Base-by-base conservation (phyloP, 129 eudicot species). In the Glebionis coronaria region DNA sequence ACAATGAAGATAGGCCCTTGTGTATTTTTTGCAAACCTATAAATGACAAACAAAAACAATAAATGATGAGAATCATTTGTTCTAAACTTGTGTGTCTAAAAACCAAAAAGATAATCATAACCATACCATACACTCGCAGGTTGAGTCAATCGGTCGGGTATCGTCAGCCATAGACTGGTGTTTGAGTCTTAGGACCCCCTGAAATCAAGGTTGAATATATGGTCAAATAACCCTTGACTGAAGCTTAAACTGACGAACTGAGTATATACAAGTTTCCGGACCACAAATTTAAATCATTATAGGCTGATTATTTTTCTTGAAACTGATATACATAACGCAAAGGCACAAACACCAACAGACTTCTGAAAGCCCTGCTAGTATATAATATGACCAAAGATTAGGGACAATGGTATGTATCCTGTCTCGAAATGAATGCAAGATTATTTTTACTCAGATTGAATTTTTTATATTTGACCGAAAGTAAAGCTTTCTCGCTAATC, bases 1-100 rank as follows among this genome's bases (percentile, higher is more conserved):
- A 83, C 91, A 82, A 78, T 92, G 98, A 74, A 92, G 82, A 61
- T 88, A 92, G 54, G 98, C 96, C 76, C 98, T 86, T 12, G 96
- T 83, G 77, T 88, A 92, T 21, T 80, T 88, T 78, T 88, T 84
- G 70, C 98, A 92, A 42, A 92, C 95, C 98, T 92, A n/a, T n/a
- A 73, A 47, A 65, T 42, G 59, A 61, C 63, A 35, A 46, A 21
- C 63, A 61, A 71, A 61, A 66, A 54, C 71, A 45, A 6, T 35
- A 35, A 61, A 66, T 38, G 25, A 42, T 55, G 23, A 28, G 9
- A 31, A 70, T 65, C 52, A 28, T 20, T n/a, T 40, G 11, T 52
- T 52, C 15, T 15, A 18, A 2, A 19, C 16, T 13, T 40, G 40
- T 7, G 23, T 40, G 23, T 16, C 5, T 20, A 50, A 46, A 75